Evolutionary conservation across 2,329 filamentous ascomycete genomes (phyloP).

Genomic region (Cladosporium sp.): DNA sequence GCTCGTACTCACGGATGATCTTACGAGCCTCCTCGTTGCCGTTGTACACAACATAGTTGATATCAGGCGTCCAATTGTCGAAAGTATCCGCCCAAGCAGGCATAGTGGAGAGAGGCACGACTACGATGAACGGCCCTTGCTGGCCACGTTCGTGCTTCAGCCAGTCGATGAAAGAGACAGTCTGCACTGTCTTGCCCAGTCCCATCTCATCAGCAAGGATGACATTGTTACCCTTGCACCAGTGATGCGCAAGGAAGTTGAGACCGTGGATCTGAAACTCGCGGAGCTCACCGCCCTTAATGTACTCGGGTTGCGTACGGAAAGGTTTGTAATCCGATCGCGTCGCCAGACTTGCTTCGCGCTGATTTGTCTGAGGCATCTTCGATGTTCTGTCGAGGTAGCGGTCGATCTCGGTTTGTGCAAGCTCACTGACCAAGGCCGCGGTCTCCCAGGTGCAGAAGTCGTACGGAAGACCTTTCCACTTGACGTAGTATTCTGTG

Average conservation of each 20-base stretch:
- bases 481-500: slow-evolving; percentile 90
- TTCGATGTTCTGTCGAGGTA: slow-evolving; percentile 78
- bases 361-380: slow-evolving; percentile 71
- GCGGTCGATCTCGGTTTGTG: slow-evolving; percentile 85
- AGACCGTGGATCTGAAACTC: slow-evolving; percentile 91
- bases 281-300: slow-evolving; percentile 76
- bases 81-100: slow-evolving; percentile 98
- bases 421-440: slow-evolving; percentile 66
- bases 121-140: slow-evolving; percentile 90
- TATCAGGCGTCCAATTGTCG: slow-evolving; percentile 87
- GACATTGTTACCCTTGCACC: slow-evolving; percentile 89
- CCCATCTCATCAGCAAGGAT: slow-evolving; percentile 99
- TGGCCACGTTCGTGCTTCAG: slow-evolving; percentile 82
- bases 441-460: slow-evolving; percentile 89
- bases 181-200: slow-evolving; percentile 95
- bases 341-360: slow-evolving; percentile 68
- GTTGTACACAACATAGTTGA: slow-evolving; percentile 96
- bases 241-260: slow-evolving; percentile 94
- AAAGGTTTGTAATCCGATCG: slow-evolving; percentile 66
- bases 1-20: slow-evolving; percentile 84
- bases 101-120: slow-evolving; percentile 95
- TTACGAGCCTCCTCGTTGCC: slow-evolving; percentile 79
- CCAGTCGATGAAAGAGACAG: slow-evolving; percentile 95
- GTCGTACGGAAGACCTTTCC: slow-evolving; percentile 79
- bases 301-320: slow-evolving; percentile 76